phyloP scores from a whole-genome alignment of 1,284 basidiomycete species.

The Melanopsichium pennsylvanicum region DNA sequence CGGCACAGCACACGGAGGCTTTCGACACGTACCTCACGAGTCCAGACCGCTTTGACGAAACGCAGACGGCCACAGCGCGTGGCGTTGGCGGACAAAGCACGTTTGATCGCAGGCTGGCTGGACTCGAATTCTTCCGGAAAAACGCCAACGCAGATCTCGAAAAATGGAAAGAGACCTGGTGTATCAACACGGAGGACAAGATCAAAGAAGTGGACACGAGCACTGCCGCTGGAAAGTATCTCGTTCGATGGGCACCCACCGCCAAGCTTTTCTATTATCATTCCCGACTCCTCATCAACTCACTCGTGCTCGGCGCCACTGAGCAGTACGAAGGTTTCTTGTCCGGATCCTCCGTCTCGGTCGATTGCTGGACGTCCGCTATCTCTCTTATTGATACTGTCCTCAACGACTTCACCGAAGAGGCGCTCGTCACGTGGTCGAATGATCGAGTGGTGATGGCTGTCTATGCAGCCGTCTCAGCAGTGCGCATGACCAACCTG shows the following conservation, averaged over 20 bases:
- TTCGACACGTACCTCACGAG: conserved; percentile 48
- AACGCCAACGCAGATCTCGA: conserved; percentile 52
- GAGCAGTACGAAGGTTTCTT: conserved; percentile 46
- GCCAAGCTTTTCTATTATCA: conserved; percentile 55
- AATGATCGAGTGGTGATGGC: conserved; percentile 57
- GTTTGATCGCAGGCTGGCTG: conserved; percentile 40
- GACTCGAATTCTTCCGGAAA: conserved; percentile 52
- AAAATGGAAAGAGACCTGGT: conserved; percentile 58
- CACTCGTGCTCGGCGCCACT: conserved; percentile 47
- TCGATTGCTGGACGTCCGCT: conserved; percentile 53
- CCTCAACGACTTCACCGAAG: conserved; percentile 47
- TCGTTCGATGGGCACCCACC: conserved; percentile 52
- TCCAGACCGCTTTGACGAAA: conserved; percentile 40
- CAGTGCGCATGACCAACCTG: conserved; percentile 52
- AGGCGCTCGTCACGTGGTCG: conserved; percentile 47
- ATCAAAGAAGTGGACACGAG: conserved; percentile 49
- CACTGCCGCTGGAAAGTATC: conserved; percentile 45
- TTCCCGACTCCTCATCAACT: conserved; percentile 53
- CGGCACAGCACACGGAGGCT: conserved; percentile 46
- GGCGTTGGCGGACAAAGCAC: conserved; percentile 43
- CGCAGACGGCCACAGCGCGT: conserved; percentile 38
- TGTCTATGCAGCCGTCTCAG: conserved; percentile 52
- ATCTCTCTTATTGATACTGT: conserved; percentile 51
- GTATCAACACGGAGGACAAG: conserved; percentile 49
- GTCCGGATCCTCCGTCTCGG: conserved; percentile 36